Conservation (phyloP, 2,329 filamentous ascomycete species). For the Stachybotrys elegans region DNA sequence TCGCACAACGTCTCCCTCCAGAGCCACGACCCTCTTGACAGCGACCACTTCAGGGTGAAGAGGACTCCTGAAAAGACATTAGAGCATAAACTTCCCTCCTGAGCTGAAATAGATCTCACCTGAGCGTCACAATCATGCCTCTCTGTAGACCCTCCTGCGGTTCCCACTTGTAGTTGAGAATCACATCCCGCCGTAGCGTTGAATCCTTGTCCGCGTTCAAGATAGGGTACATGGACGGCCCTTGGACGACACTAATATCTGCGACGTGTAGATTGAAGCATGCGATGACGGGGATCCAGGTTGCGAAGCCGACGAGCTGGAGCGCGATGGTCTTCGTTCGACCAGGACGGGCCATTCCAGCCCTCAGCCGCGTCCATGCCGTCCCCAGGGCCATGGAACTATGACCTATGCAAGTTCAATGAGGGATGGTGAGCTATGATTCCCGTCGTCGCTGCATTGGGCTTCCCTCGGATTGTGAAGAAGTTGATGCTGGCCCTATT, state of each 20-base stretch:
- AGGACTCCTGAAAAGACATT: slow-evolving; percentile 73
- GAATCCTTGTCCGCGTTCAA: slow-evolving; percentile 63
- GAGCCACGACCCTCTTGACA: slow-evolving; percentile 77
- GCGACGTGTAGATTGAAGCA: slow-evolving; percentile 58
- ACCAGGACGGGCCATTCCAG: slow-evolving; percentile 16
- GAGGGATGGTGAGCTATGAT: too few species aligned
- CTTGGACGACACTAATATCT: slow-evolving; percentile 52
- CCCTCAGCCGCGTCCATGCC: slow-evolving; percentile 29
- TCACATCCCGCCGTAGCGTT: slow-evolving; percentile 48
- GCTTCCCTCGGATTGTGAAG: too few species aligned
- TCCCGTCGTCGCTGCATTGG: too few species aligned
- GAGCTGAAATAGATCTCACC: slow-evolving; percentile 45
- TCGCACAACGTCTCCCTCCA: slow-evolving; percentile 73
- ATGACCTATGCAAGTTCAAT: too few species aligned
- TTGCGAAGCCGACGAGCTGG: slow-evolving; percentile 47
- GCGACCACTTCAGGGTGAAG: slow-evolving; percentile 61
- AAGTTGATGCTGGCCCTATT: too few species aligned
- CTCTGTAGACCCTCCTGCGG: slow-evolving; percentile 54
- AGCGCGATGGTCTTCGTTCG: slow-evolving; percentile 34
- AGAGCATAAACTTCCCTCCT: too few species aligned
- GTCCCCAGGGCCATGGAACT: slow-evolving; percentile 31
- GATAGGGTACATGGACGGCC: slow-evolving; percentile 72
- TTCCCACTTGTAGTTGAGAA: slow-evolving; percentile 55
- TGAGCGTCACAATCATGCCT: slow-evolving; percentile 71
- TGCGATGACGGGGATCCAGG: slow-evolving; percentile 58